Base-by-base conservation (phyloP, 306 rosid genomes). In the Sesbania bispinosa region DNA sequence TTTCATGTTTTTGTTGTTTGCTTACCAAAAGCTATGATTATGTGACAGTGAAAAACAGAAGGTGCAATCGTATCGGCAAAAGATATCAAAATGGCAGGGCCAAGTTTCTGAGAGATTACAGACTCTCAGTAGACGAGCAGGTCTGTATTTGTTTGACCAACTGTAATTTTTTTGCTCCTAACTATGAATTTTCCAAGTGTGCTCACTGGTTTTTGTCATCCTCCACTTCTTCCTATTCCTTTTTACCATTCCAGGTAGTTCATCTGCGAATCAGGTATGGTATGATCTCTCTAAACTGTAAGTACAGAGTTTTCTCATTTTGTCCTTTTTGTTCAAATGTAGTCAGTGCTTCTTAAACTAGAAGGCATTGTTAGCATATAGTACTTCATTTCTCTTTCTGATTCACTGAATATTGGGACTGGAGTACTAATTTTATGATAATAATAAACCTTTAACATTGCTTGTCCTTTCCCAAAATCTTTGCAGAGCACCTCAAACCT, bases 1-100 rank as follows among this genome's bases (percentile, higher is more conserved):
- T 62, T 6, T 10, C 9, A 19, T 16, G 26, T 13, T 58, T 70
- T 61, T 63, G 42, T 67, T 76, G 9, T 60, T 73, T 39, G n/a
- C n/a, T 69, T 45, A 19, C 43, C 50, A 48, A 65, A 70, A 46
- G 33, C 3, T 68, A 14, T 79, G 83, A 47, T 69, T 79, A 48
- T 69, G 69, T 76, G 66, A 70, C 88, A 94, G 98, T 65, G 98
- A 94, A 79, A 87, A 75, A 62, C 84, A 80, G 80, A 94, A 94
- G 89, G 98, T 90, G 74, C 84, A 87, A 64, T 87, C 95, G 2
- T 79, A 84, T 80, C 93, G 97, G 26, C 87, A 86, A 54, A 90
- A 90, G 74, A 89, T 94, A 86, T 86, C 92, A 9, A 89, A 86
- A 81, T 94, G 98, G 97, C 96, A 89, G 84, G 88, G 87, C 80